phyloP scores from a whole-genome alignment of 2,329 filamentous ascomycete species.

The Colletotrichum endophyticum region DNA sequence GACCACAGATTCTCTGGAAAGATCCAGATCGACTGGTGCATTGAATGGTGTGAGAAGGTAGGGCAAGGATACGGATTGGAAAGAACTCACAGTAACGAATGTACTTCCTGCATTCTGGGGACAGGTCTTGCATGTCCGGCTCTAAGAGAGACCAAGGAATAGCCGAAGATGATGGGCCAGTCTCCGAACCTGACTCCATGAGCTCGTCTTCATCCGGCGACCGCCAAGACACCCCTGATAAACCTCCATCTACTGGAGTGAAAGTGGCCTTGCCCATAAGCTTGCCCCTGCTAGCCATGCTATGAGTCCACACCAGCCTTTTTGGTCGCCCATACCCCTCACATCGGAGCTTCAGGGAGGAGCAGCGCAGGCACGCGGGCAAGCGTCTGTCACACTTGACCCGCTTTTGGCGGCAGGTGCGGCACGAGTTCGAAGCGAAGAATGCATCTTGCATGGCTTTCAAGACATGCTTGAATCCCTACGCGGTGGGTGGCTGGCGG shows the following conservation, averaged over 20 bases:
- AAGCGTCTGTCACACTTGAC: conserved; percentile 14
- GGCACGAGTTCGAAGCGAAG: conserved; percentile 10
- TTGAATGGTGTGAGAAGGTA: background rate
- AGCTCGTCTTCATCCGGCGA: background rate
- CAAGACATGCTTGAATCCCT: background rate
- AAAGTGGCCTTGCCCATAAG: conserved; percentile 4
- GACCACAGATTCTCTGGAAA: conserved; percentile 15
- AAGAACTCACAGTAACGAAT: conserved; percentile 9
- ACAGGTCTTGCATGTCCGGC: background rate
- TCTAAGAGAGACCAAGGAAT: background rate
- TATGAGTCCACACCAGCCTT: conserved; percentile 11
- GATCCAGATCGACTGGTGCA: conserved; percentile 3
- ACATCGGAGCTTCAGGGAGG: conserved; percentile 11
- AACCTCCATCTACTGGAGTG: background rate
- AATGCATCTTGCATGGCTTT: conserved; percentile 6
- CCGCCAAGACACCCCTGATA: background rate
- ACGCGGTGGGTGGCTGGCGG: background rate
- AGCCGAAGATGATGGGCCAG: background rate
- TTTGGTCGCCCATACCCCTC: conserved; percentile 7
- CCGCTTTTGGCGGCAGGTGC: conserved; percentile 13
- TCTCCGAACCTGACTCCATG: background rate
- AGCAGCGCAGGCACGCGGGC: conserved; percentile 6
- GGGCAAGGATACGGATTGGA: background rate
- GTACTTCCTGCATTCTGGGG: conserved; percentile 1
- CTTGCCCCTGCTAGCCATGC: conserved; percentile 10